A percentile compares a stretch with the other conserved stretches of the same genome.
phyloP scores from a whole-genome alignment of 1,284 basidiomycete species.

The Acaromyces ingoldii region DNA sequence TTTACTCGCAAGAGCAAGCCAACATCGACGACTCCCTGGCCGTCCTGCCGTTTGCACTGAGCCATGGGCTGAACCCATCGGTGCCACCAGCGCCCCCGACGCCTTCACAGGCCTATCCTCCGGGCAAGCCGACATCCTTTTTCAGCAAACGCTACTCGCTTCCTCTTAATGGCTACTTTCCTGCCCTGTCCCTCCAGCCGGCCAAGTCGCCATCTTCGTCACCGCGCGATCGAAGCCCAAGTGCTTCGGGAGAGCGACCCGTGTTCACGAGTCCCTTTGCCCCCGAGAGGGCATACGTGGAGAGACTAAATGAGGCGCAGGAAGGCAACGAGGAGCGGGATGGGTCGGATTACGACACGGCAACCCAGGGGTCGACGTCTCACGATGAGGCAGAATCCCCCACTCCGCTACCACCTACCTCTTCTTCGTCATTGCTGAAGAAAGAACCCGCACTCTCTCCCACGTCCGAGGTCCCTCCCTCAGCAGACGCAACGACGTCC shows the following conservation, averaged over 20 bases:
- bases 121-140: conserved; percentile 21
- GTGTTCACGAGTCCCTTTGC: conserved; percentile 22
- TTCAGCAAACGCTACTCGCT: conserved; percentile 38
- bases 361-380: no score
- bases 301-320: no score
- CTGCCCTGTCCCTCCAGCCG: no score
- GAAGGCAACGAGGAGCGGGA: no score
- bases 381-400: no score
- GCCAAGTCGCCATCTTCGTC: neutral
- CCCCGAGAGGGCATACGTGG: conserved; percentile 1
- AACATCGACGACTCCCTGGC: conserved; percentile 23
- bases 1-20: conserved; percentile 26
- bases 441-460: no score
- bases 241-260: conserved; percentile 8
- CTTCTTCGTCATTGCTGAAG: no score
- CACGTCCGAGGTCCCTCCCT: no score
- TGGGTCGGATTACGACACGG: no score
- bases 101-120: conserved; percentile 17
- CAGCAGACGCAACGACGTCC: no score
- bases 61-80: conserved; percentile 34
- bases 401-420: no score
- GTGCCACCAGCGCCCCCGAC: conserved; percentile 39
- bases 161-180: conserved; percentile 29
- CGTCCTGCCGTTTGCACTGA: conserved; percentile 33
- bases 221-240: neutral